Base-by-base conservation (phyloP, 257 asterid species). In the Vinca minor region DNA sequence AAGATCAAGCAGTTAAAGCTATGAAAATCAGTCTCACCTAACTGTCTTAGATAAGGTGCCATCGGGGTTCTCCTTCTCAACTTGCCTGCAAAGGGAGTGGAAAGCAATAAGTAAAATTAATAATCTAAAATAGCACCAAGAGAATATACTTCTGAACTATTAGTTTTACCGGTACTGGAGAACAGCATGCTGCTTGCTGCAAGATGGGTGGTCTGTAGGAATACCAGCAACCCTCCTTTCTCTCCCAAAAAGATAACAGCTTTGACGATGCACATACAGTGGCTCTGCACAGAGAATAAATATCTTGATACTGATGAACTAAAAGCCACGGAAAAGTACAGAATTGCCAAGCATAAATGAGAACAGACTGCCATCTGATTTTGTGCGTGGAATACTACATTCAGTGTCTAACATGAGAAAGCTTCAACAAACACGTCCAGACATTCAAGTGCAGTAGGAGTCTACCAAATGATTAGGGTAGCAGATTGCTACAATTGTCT, bases 151-250 rank as follows among this genome's bases (percentile, higher is more conserved):
- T 56, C 36, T 34, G 47, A 60, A 57, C 47, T 15, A 15, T 26
- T 56, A 67, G 52, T 72, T 50, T n/a, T 81, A 93, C 99, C 99
- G 38, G 56, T 89, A 89, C 78, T 89, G 99, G 74, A 93, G 97
- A 72, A 93, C 94, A 57, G 99, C 95, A 67, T 93, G 99, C 71
- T 89, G 99, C 77, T 93, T 93, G 87, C 97, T 93, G 86, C 99
- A 93, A 60, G 97, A 93, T 41, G 97, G 97, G 70, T 93, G 99
- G 81, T 93, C 99, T 9, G 97, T 89, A 49, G 97, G 97, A 69
- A 93, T 78, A 67, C 87, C 97, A 49, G 96, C 96, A 64, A 93
- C 88, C 73, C 94, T 84, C 77, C 99, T 82, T 81, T 93, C 99
- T 83, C 99, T 84, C 70, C 99, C 99, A 69, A 93, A 89, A 59